phyloP scores from a whole-genome alignment of 495 filamentous ascomycete genomes.

The Apiosordaria backusii region DNA sequence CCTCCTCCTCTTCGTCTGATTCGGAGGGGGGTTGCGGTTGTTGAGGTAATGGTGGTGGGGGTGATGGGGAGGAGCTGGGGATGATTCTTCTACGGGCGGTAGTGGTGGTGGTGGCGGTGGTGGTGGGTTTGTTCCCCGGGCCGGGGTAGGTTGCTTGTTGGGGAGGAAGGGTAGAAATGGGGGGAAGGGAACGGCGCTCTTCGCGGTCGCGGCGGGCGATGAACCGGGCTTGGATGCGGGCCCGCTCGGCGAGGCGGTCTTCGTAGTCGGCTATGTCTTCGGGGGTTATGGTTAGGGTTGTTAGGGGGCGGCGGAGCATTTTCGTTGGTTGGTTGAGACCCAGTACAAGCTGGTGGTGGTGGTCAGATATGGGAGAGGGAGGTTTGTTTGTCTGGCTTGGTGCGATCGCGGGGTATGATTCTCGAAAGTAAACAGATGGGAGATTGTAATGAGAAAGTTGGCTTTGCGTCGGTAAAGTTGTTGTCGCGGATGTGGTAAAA shows the following conservation, averaged over 20 bases:
- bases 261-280: constrained; percentile 78
- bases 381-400: not conserved
- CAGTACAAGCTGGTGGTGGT: not conserved
- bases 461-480: too few relatives aligned
- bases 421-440: too few relatives aligned
- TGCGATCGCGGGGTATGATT: too few relatives aligned
- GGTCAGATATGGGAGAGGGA: not conserved
- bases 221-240: constrained; percentile 21
- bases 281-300: constrained; percentile 69
- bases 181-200: constrained; percentile 15
- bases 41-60: not conserved
- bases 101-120: constrained; percentile 1
- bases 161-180: constrained; percentile 18
- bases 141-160: constrained; percentile 16
- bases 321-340: constrained; percentile 12
- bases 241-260: constrained; percentile 47
- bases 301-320: constrained; percentile 82
- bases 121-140: constrained; percentile 9
- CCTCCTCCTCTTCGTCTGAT: constrained; percentile 17
- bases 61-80: not conserved
- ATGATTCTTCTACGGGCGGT: not conserved
- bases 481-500: not conserved
- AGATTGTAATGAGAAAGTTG: too few relatives aligned
- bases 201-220: constrained; percentile 28
- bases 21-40: not conserved